phyloP scores from a whole-genome alignment of 495 filamentous ascomycete genomes.

The Xylaria scruposa region DNA sequence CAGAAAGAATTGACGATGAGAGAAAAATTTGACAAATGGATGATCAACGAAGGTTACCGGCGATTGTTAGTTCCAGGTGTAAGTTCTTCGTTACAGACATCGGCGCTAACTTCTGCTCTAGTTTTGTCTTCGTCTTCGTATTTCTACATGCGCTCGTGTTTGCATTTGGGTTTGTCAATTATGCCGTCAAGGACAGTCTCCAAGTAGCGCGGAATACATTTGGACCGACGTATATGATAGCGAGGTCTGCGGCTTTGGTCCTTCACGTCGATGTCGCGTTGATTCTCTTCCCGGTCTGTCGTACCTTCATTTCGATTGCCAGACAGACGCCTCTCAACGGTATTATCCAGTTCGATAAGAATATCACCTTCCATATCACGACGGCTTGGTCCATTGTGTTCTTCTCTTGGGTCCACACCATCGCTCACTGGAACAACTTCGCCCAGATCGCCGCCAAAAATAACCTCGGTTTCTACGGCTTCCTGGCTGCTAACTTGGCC shows the following conservation, averaged over 20 bases:
- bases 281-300: slow-evolving; percentile 79
- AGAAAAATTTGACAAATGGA: slow-evolving; percentile 66
- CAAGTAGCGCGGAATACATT: slow-evolving; percentile 66
- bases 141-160: slow-evolving; percentile 72
- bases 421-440: slow-evolving; percentile 83
- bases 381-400: slow-evolving; percentile 82
- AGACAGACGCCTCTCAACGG: slow-evolving; percentile 78
- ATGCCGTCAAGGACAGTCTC: slow-evolving; percentile 73
- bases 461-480: slow-evolving; percentile 74
- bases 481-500: slow-evolving; percentile 69
- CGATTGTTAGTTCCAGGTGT: slow-evolving; percentile 64
- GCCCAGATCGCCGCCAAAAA: slow-evolving; percentile 74
- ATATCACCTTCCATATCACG: slow-evolving; percentile 82
- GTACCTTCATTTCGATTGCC: slow-evolving; percentile 76
- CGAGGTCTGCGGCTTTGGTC: slow-evolving; percentile 70
- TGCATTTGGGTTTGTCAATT: slow-evolving; percentile 77
- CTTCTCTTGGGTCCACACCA: slow-evolving; percentile 81
- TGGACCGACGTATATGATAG: slow-evolving; percentile 73
- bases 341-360: slow-evolving; percentile 82
- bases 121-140: slow-evolving; percentile 74
- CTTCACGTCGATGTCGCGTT: slow-evolving; percentile 79
- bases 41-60: slow-evolving; percentile 80
- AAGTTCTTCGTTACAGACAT: slow-evolving; percentile 26
- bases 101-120: slow-evolving; percentile 42
- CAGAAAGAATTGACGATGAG: slow-evolving; percentile 63